Percentiles rank a stretch among this genome's conserved stretches.
Conservation (phyloP, 176 grass and related monocot species). For the Oryza officinalis region DNA sequence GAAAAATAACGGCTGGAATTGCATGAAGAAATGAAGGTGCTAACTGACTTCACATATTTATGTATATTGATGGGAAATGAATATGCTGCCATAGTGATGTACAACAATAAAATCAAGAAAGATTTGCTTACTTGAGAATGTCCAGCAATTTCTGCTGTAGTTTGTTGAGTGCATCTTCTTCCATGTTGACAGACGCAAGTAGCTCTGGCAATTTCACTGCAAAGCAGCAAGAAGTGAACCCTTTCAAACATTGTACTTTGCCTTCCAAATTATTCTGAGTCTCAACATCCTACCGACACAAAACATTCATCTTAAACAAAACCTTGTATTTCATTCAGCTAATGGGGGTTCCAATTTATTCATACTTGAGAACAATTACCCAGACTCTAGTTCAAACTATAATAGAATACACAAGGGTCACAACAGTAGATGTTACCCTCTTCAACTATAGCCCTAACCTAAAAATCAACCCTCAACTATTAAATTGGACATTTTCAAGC, state of each 20-base stretch:
- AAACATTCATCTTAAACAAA: not conserved
- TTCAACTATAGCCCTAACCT: too few species aligned
- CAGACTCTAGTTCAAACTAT: too few species aligned
- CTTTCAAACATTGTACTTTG: not conserved
- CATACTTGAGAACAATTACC: too few species aligned
- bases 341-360: too few species aligned
- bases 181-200: constrained; percentile 87
- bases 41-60: not conserved
- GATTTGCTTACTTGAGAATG: constrained; percentile 78
- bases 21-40: not conserved
- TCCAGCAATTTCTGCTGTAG: constrained; percentile 85
- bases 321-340: not conserved
- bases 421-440: too few species aligned
- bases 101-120: constrained; percentile 26
- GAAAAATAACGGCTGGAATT: not conserved
- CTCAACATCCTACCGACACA: not conserved
- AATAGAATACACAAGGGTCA: too few species aligned
- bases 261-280: not conserved
- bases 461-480: too few species aligned
- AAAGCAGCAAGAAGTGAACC: constrained; percentile 16
- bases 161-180: constrained; percentile 79
- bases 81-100: not conserved
- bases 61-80: constrained; percentile 1
- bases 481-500: too few species aligned
- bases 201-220: constrained; percentile 94